Evolutionary conservation across 345 rosid species (phyloP).

Genomic region (Brassica incana): DNA sequence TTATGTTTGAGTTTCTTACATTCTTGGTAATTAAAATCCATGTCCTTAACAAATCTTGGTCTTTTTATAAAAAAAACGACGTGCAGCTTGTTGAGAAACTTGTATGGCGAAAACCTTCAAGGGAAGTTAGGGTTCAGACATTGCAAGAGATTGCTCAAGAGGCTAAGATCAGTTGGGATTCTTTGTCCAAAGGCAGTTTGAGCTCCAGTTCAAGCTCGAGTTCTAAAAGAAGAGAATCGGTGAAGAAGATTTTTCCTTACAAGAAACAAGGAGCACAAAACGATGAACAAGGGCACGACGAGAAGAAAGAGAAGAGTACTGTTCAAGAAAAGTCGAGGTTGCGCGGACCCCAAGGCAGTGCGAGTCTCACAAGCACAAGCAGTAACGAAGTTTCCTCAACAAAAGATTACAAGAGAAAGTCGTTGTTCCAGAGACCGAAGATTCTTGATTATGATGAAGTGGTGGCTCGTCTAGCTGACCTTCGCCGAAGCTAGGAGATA

Average conservation of each 20-base stretch:
- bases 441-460: conserved; percentile 35
- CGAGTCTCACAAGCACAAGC: conserved; percentile 9
- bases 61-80: not conserved
- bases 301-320: conserved; percentile 10
- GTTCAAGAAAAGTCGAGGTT: conserved; percentile 42
- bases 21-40: conserved; percentile 1
- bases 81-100: conserved; percentile 56
- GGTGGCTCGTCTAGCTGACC: conserved; percentile 27
- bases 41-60: conserved; percentile 2
- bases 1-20: not conserved
- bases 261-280: conserved; percentile 31
- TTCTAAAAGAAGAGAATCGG: conserved; percentile 38
- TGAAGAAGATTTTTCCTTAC: conserved; percentile 43
- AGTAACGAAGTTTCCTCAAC: not conserved
- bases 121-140: conserved; percentile 59
- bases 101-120: conserved; percentile 37
- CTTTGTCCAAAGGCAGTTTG: conserved; percentile 39
- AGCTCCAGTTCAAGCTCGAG: conserved; percentile 45
- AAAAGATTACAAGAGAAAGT: conserved; percentile 30
- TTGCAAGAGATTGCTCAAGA: conserved; percentile 59
- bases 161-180: conserved; percentile 58
- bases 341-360: conserved; percentile 28
- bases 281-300: conserved; percentile 34
- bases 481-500: conserved; percentile 6
- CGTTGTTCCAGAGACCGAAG: conserved; percentile 4